Conservation (phyloP, 164 flowering plant genomes). For the Cinnamomum chago region DNA sequence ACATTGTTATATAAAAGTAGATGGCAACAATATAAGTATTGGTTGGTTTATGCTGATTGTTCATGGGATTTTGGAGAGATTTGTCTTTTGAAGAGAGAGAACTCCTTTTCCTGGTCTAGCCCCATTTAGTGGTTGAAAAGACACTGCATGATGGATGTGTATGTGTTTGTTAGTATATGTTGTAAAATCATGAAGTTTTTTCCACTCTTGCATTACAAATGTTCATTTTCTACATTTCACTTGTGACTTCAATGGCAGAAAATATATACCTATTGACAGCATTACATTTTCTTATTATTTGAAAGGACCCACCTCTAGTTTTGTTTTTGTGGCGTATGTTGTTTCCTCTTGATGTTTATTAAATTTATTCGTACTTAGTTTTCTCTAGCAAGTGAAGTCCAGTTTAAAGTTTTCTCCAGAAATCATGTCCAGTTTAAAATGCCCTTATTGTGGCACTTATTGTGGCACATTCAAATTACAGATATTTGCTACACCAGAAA, state of each 20-base stretch:
- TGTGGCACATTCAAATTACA: constrained; percentile 23
- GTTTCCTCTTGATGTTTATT: background rate
- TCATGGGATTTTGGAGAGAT: no score
- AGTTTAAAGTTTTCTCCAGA: constrained; percentile 7
- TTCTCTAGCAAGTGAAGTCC: background rate
- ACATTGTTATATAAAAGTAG: no score
- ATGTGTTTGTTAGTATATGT: no score
- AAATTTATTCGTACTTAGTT: background rate
- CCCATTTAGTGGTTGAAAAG: no score
- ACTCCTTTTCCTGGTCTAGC: no score
- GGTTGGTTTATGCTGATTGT: no score
- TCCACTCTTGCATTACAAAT: no score
- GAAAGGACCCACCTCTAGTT: background rate
- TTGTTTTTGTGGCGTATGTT: background rate
- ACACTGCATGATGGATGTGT: no score
- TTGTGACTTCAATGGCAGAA: background rate
- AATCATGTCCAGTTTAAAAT: background rate
- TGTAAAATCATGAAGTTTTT: no score
- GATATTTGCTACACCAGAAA: constrained; percentile 78
- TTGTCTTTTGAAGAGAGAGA: no score
- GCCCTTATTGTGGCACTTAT: background rate
- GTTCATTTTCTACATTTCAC: no score
- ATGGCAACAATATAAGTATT: no score
- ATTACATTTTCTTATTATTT: background rate
- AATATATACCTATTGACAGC: background rate